Conservation (phyloP, 129 eudicot species). For the Dittrichia graveolens region DNA sequence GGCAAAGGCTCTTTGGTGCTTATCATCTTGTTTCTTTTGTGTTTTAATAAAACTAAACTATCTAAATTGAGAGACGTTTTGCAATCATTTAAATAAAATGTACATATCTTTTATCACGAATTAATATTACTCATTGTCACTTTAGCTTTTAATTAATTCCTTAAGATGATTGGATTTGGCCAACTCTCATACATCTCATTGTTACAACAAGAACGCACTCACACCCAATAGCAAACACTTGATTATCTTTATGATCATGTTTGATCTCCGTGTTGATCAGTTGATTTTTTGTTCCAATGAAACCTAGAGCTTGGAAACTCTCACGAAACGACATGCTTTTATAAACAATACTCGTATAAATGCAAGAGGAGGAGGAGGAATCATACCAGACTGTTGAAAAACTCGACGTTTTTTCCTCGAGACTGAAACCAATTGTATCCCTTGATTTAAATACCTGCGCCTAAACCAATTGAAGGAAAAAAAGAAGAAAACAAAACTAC, state of each 20-base stretch:
- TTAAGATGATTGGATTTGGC: too few species aligned
- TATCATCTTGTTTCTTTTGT: too few species aligned
- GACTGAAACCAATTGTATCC: slow-evolving; percentile 40
- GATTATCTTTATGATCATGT: background rate
- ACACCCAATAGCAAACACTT: background rate
- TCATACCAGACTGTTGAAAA: slow-evolving; percentile 64
- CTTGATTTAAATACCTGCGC: slow-evolving; percentile 47
- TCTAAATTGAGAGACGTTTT: too few species aligned
- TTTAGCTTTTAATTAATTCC: too few species aligned
- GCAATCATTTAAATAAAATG: too few species aligned
- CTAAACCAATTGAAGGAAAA: slow-evolving; percentile 38
- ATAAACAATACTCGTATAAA: slow-evolving; percentile 26
- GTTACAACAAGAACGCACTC: background rate
- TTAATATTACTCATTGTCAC: too few species aligned
- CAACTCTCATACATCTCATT: too few species aligned
- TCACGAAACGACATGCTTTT: background rate
- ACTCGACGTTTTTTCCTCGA: slow-evolving; percentile 36
- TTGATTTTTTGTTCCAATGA: background rate
- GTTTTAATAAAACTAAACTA: too few species aligned
- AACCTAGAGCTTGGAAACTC: background rate
- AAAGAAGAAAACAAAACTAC: slow-evolving; percentile 27
- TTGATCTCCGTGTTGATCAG: background rate
- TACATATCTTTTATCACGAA: too few species aligned
- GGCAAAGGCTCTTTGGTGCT: too few species aligned
- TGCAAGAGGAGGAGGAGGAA: slow-evolving; percentile 24